Percentiles rank a stretch among this genome's conserved stretches.
Evolutionary conservation across 1,139 yeast species (phyloP).

Genomic region (Candida albicans): DNA sequence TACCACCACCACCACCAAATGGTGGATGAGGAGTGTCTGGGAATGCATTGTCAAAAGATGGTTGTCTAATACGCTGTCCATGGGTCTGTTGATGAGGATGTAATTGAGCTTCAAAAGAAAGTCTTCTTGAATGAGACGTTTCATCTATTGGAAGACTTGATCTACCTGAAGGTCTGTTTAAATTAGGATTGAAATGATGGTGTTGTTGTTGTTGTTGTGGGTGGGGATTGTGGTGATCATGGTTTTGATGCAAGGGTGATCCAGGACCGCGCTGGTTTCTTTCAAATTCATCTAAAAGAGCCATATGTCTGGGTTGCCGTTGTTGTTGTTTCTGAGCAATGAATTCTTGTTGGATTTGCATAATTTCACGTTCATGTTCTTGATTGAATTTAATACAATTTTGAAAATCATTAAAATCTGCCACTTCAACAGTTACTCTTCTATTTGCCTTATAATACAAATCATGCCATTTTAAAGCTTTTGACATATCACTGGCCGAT

Average conservation of each 20-base stretch:
- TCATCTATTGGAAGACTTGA: slow-evolving; percentile 8
- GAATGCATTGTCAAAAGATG: neutral
- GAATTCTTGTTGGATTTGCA: slow-evolving; percentile 33
- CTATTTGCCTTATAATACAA: slow-evolving; percentile 41
- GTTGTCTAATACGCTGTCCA: slow-evolving; percentile 3
- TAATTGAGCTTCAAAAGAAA: slow-evolving; percentile 12
- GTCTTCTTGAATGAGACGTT: slow-evolving; percentile 9
- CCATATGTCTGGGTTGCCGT: slow-evolving; percentile 19
- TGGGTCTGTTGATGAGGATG: slow-evolving; percentile 8
- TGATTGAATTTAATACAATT: slow-evolving; percentile 43
- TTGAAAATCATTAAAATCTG: slow-evolving; percentile 51
- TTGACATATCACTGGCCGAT: slow-evolving; percentile 46
- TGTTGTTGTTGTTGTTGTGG: slow-evolving; percentile 7
- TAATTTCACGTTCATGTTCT: slow-evolving; percentile 32
- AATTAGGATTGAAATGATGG: slow-evolving; percentile 4
- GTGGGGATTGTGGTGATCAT: slow-evolving; percentile 7
- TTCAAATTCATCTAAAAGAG: slow-evolving; percentile 16
- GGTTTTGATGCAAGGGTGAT: slow-evolving; percentile 2
- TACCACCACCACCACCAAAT: neutral
- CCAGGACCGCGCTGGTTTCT: slow-evolving; percentile 10
- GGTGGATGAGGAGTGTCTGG: neutral
- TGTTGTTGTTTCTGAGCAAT: slow-evolving; percentile 24
- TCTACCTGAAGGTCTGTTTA: slow-evolving; percentile 4
- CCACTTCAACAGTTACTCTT: slow-evolving; percentile 43
- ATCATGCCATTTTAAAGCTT: slow-evolving; percentile 47